Percentiles rank a stretch among this genome's conserved stretches.
Conservation (phyloP, 2,329 filamentous ascomycete genomes). For the Lachnellula suecica region DNA sequence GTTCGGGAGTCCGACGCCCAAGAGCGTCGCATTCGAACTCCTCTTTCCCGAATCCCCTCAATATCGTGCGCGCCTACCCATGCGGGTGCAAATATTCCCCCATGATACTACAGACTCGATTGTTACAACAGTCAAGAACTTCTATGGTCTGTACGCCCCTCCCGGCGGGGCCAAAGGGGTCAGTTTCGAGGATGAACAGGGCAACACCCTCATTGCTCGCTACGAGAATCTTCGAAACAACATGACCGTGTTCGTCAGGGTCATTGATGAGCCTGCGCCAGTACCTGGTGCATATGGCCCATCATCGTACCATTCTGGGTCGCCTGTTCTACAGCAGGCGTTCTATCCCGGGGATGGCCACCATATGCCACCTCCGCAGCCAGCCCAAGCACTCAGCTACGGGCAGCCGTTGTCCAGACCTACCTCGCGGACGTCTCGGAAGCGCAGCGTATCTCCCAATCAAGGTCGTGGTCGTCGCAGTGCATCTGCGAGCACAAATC, state of each 20-base stretch:
- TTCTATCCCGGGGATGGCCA: slow-evolving; percentile 62
- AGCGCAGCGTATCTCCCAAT: slow-evolving; percentile 77
- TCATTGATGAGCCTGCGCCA: slow-evolving; percentile 62
- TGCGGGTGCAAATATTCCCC: slow-evolving; percentile 87
- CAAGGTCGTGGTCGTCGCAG: slow-evolving; percentile 74
- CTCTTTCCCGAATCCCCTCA: slow-evolving; percentile 67
- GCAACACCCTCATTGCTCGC: slow-evolving; percentile 87
- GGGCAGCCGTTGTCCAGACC: slow-evolving; percentile 66
- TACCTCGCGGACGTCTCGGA: slow-evolving; percentile 67
- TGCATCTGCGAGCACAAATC: slow-evolving; percentile 62
- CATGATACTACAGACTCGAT: slow-evolving; percentile 98
- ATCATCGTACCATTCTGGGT: slow-evolving; percentile 50
- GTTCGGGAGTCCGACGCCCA: slow-evolving; percentile 46
- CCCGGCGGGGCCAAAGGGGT: slow-evolving; percentile 71
- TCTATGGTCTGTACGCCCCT: slow-evolving; percentile 90
- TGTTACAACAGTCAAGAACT: slow-evolving; percentile 97
- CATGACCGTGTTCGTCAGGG: slow-evolving; percentile 91
- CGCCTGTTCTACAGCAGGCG: slow-evolving; percentile 51
- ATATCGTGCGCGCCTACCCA: slow-evolving; percentile 73
- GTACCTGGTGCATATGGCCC: slow-evolving; percentile 49
- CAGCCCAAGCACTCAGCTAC: slow-evolving; percentile 50
- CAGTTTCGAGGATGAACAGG: slow-evolving; percentile 89
- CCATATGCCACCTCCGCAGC: slow-evolving; percentile 60
- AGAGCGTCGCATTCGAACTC: slow-evolving; percentile 79
- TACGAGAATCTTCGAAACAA: slow-evolving; percentile 94